phyloP scores from a whole-genome alignment of 257 asterid species.

The Solanum sitiens region DNA sequence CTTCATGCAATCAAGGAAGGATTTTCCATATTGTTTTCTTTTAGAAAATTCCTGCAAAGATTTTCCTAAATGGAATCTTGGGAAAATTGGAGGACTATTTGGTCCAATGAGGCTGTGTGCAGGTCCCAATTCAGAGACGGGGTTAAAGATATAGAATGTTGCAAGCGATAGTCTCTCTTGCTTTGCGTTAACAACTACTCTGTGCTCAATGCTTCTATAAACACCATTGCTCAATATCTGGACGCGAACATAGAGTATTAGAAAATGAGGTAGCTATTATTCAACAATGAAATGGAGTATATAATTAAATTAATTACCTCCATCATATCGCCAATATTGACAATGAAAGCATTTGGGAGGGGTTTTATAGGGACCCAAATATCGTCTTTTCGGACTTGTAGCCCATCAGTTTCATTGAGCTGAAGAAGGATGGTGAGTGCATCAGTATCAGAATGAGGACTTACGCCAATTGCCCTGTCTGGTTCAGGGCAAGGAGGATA shows the following conservation, averaged over 20 bases:
- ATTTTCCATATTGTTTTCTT: constrained; percentile 26
- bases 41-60: constrained; percentile 30
- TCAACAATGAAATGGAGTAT: neutral
- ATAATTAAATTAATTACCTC: constrained; percentile 34
- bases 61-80: constrained; percentile 10
- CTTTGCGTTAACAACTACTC: constrained; percentile 33
- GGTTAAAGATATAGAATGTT: constrained; percentile 31
- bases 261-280: neutral
- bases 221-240: constrained; percentile 42
- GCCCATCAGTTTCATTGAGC: constrained; percentile 39
- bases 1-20: constrained; percentile 32
- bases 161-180: constrained; percentile 44
- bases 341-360: constrained; percentile 31
- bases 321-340: constrained; percentile 46
- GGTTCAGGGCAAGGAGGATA: constrained; percentile 57
- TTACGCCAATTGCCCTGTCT: constrained; percentile 24
- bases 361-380: constrained; percentile 36
- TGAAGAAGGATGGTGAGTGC: constrained; percentile 47
- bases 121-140: constrained; percentile 33
- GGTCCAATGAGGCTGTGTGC: constrained; percentile 29
- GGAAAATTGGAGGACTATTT: constrained; percentile 24
- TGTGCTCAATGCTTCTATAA: constrained; percentile 43
- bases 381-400: constrained; percentile 33
- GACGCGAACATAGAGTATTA: neutral
- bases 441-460: constrained; percentile 48